phyloP scores from a whole-genome alignment of 768 basidiomycete species.

The Amanita muscaria region DNA sequence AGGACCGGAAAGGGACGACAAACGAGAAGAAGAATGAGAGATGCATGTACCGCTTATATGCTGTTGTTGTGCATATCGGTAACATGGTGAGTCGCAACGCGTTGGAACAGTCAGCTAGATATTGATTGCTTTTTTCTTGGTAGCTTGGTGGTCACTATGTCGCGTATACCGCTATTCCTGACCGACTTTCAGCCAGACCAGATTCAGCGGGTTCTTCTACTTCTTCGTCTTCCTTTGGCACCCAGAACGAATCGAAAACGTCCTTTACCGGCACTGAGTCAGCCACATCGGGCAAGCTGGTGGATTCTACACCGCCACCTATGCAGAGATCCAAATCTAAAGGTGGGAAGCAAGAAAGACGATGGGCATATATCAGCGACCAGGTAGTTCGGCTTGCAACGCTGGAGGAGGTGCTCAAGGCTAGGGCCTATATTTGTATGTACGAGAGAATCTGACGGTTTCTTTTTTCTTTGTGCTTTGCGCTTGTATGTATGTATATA shows the following conservation, averaged over 20 bases:
- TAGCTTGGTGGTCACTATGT: conserved; percentile 88
- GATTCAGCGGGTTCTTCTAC: background rate
- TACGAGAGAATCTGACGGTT: conserved; percentile 58
- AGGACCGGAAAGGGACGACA: conserved; percentile 14
- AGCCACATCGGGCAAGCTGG: background rate
- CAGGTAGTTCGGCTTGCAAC: conserved; percentile 73
- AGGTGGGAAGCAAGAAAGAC: conserved; percentile 27
- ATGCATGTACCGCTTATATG: conserved; percentile 65
- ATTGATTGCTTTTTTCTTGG: conserved; percentile 10
- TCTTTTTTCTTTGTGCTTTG: background rate
- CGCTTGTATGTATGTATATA: too few species aligned
- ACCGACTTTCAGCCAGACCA: conserved; percentile 14
- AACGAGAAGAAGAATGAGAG: conserved; percentile 21
- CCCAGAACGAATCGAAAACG: conserved; percentile 2
- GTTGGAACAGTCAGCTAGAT: conserved; percentile 2
- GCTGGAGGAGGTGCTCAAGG: conserved; percentile 83
- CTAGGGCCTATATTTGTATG: conserved; percentile 92
- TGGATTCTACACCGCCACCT: conserved; percentile 6
- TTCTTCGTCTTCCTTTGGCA: conserved; percentile 1
- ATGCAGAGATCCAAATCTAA: conserved; percentile 11
- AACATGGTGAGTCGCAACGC: conserved; percentile 55
- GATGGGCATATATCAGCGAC: conserved; percentile 93
- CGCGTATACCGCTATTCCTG: conserved; percentile 71
- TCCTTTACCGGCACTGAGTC: conserved; percentile 7
- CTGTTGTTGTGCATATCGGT: conserved; percentile 81